phyloP scores from a whole-genome alignment of 441 rosid species.

The Populus trichocarpa region DNA sequence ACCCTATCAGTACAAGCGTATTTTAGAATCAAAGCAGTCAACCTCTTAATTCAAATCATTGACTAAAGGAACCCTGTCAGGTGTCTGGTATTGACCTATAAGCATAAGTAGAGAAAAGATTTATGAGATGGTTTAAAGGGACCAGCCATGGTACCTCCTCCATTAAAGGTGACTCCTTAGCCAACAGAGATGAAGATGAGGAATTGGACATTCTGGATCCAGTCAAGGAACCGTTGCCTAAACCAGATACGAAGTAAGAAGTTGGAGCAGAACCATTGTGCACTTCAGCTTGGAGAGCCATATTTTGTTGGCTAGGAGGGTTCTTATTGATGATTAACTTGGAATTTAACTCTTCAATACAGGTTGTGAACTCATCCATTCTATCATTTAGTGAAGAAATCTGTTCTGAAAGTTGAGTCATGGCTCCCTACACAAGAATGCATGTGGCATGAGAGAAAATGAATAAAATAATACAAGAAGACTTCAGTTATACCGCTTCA shows the following conservation, averaged over 20 bases:
- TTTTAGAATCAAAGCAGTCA: not conserved
- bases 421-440: conserved; percentile 41
- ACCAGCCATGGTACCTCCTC: conserved; percentile 59
- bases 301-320: conserved; percentile 62
- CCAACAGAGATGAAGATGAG: conserved; percentile 72
- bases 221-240: conserved; percentile 76
- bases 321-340: conserved; percentile 50
- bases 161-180: conserved; percentile 68
- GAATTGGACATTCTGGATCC: conserved; percentile 70
- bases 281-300: conserved; percentile 58
- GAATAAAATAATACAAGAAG: conserved; percentile 7
- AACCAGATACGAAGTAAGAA: conserved; percentile 73
- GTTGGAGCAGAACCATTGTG: conserved; percentile 89
- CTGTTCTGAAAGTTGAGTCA: conserved; percentile 85
- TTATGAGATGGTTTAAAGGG: not conserved
- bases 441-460: not conserved
- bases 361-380: conserved; percentile 85
- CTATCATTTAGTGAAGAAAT: conserved; percentile 80
- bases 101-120: not conserved
- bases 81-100: not conserved
- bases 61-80: not conserved
- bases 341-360: conserved; percentile 73
- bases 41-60: not conserved
- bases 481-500: not conserved
- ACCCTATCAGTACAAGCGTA: not conserved